These are phyloP conservation scores for Thraustochytrium sp. DNA, from an alignment of 352 stramenopile species.

Conservation along the genomic window DNA sequence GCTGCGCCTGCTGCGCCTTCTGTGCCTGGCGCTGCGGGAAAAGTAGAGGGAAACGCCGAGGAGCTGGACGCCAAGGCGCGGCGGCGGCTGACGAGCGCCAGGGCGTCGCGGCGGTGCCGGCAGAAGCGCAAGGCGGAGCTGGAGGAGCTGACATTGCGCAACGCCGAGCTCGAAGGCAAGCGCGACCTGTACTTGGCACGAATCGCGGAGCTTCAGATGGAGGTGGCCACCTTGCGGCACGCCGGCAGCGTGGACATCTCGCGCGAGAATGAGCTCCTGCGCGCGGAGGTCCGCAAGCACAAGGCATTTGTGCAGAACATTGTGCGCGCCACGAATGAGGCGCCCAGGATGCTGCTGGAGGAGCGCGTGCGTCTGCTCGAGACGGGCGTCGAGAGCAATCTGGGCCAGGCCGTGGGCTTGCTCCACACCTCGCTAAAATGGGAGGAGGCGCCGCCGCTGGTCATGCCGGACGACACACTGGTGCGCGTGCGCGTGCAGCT, in stretches of 20 bases:
- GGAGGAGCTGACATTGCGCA: not conserved
- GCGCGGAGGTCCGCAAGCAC: conserved; percentile 27
- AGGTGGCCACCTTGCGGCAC: not conserved
- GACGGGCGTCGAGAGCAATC: not conserved
- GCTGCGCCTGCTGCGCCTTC: no score
- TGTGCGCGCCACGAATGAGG: not conserved
- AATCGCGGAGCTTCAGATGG: conserved; percentile 33
- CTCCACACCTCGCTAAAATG: not conserved
- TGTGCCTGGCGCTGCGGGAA: no score
- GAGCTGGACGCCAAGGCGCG: not conserved
- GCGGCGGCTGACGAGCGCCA: not conserved
- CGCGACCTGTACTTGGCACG: not conserved
- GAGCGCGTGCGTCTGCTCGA: conserved; percentile 19
- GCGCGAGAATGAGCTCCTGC: conserved; percentile 17
- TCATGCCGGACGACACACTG: not conserved
- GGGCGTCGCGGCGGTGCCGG: not conserved
- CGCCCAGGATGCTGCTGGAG: not conserved
- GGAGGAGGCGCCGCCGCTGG: not conserved
- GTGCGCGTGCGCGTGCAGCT: not conserved
- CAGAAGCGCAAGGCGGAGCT: not conserved
- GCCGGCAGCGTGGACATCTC: not conserved
- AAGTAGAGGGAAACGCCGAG: no score
- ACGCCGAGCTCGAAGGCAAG: not conserved
- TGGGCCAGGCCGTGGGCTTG: conserved; percentile 2
- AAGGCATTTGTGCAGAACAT: conserved; percentile 5